phyloP scores from a whole-genome alignment of 2,329 filamentous ascomycete genomes.

The Botrytis pseudocinerea region DNA sequence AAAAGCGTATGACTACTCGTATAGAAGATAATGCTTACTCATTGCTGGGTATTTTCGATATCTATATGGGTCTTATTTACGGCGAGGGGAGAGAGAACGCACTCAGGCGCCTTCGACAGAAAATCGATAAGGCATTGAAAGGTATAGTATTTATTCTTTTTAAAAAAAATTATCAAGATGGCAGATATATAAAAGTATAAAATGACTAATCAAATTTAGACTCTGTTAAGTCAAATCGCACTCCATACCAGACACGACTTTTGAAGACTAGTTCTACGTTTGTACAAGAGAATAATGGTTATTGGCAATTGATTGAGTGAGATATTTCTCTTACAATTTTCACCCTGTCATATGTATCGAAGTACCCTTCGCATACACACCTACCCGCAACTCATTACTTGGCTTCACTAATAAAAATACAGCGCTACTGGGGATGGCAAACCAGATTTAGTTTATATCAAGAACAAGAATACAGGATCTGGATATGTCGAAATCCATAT shows the following conservation, averaged over 20 bases:
- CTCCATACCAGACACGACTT: constrained; percentile 19
- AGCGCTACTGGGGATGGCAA: constrained; percentile 12
- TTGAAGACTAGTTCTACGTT: constrained; percentile 19
- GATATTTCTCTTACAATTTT: background rate
- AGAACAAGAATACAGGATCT: constrained; percentile 16
- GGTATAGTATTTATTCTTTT: no score
- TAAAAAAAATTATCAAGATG: no score
- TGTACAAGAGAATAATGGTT: constrained; percentile 21
- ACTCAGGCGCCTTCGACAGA: no score
- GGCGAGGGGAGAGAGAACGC: no score
- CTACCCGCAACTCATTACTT: background rate
- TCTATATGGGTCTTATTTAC: no score
- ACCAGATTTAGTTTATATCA: constrained; percentile 18
- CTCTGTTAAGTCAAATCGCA: background rate
- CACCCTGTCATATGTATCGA: background rate
- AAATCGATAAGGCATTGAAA: no score
- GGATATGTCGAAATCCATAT: constrained; percentile 23
- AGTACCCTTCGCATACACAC: no score
- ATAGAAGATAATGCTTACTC: no score
- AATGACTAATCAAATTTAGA: no score
- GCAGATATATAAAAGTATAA: no score
- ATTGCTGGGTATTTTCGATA: no score
- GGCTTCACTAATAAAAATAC: background rate
- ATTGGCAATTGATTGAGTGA: constrained; percentile 25
- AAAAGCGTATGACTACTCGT: no score